phyloP scores from a whole-genome alignment of 2,329 filamentous ascomycete species.

The Lachnellula occidentalis region DNA sequence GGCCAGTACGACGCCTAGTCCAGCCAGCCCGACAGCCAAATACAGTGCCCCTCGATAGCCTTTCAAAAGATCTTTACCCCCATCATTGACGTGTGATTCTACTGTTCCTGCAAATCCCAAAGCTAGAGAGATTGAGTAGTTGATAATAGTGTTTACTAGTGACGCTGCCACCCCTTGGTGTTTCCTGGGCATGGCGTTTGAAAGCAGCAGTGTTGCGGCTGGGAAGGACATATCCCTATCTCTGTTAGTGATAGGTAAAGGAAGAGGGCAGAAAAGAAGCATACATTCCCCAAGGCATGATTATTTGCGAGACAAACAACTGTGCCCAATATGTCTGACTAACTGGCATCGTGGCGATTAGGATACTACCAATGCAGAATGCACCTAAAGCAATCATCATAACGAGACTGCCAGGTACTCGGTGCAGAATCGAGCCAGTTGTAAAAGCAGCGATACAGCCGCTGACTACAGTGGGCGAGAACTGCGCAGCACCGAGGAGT shows the following conservation, averaged over 20 bases:
- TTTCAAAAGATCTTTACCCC: constrained; percentile 7
- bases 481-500: constrained; percentile 29
- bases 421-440: constrained; percentile 32
- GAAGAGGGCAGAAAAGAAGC: neutral
- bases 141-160: constrained; percentile 59
- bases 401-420: constrained; percentile 28
- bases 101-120: constrained; percentile 62
- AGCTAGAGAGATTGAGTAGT: constrained; percentile 62
- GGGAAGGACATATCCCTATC: constrained; percentile 56
- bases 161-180: constrained; percentile 48
- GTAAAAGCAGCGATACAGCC: constrained; percentile 32
- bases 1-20: neutral
- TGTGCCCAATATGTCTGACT: constrained; percentile 59
- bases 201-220: constrained; percentile 54
- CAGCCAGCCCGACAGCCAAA: constrained; percentile 11
- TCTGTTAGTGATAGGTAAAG: neutral
- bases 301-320: constrained; percentile 50
- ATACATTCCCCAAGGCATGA: constrained; percentile 56
- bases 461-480: constrained; percentile 24
- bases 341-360: constrained; percentile 42
- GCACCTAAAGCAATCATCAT: constrained; percentile 33
- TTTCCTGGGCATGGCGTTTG: constrained; percentile 41
- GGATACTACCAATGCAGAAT: constrained; percentile 37
- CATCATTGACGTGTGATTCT: constrained; percentile 37
- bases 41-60: constrained; percentile 17